Evolutionary conservation across 164 flowering plant genomes (phyloP), one percentile per base, ranked within the genome.

Genomic region (Sextonia rubra): DNA sequence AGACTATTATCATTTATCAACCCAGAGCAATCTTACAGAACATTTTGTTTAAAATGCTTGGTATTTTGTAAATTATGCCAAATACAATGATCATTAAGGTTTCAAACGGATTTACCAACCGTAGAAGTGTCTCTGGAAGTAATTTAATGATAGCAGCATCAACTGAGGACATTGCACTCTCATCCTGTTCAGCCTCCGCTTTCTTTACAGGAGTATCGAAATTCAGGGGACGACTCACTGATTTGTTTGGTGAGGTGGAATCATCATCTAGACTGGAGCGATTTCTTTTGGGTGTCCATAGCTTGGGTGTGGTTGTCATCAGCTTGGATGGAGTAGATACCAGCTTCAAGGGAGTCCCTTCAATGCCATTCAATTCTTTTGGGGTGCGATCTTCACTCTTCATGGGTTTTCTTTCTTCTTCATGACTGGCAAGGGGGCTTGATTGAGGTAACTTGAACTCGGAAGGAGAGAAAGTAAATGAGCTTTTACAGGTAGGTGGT

Each of bases 141-240:
- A 89, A 77, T 47, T 85, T 87, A 24, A 81, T 49, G 60, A 82
- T 67, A 71, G 89, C 89, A 66, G 64, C 67, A 70, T 78, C 84
- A 52, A 65, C 49, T 14, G 84, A 75, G 11, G 70, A 72, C 55
- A 71, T 79, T 15, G 25, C 23, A 58, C 58, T 71, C 26, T 67
- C 69, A 3, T 47, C 65, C 58, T 77, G 72, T 60, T 74, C 5
- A 4, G 74, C 80, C 58, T 74, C 80, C 8, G 55, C 65, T 37
- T 60, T 75, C 78, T 88, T 87, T 63, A 78, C 79, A 2, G 94
- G 97, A 72, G 89, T 79, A 47, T 81, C 85, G 75, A 92, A 92
- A 49, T 72, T 82, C 84, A 94, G 63, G 17, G 82, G 83, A 2
- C 90, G 88, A 76, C 85, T 83, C 56, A 75, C 78, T 37, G 85